These are phyloP conservation scores for Candida pseudocylindracea DNA, from an alignment of 1,139 yeast species.

Conservation along the genomic window DNA sequence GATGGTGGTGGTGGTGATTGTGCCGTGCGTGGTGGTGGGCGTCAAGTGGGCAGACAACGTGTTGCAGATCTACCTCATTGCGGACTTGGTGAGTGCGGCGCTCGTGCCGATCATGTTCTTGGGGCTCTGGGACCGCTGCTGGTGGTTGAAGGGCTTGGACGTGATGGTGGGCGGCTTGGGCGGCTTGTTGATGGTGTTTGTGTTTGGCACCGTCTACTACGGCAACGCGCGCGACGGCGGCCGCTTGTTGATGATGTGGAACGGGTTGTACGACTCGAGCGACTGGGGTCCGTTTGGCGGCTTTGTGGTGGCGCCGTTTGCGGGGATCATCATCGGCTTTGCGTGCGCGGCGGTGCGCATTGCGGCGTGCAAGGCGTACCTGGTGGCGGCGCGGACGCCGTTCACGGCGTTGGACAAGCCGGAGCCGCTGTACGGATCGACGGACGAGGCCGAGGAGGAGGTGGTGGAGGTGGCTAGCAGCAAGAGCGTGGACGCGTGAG, in stretches of 20 bases:
- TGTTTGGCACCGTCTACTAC: slow-evolving; percentile 69
- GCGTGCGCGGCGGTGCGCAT: slow-evolving; percentile 29
- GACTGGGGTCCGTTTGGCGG: slow-evolving; percentile 97
- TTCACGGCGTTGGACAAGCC: no score
- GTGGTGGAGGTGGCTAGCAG: no score
- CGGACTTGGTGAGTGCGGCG: slow-evolving; percentile 73
- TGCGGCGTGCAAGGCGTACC: no score
- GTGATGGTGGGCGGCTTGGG: slow-evolving; percentile 70
- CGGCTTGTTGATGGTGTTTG: slow-evolving; percentile 56
- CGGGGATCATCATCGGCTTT: slow-evolving; percentile 42
- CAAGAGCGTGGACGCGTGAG: no score
- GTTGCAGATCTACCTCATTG: slow-evolving; percentile 71
- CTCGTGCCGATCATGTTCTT: slow-evolving; percentile 71
- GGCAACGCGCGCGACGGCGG: slow-evolving; percentile 57
- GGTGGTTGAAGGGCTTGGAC: slow-evolving; percentile 62
- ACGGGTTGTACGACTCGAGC: slow-evolving; percentile 51
- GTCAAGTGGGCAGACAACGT: slow-evolving; percentile 61
- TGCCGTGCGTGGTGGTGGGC: slow-evolving; percentile 74
- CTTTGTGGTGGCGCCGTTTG: slow-evolving; percentile 76
- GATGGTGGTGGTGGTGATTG: slow-evolving; percentile 55
- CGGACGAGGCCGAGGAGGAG: no score
- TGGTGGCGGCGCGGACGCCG: no score
- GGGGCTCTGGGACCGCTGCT: slow-evolving; percentile 46
- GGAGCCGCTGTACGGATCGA: no score
- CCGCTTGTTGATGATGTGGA: slow-evolving; percentile 43